Percentiles rank a stretch among this genome's conserved stretches.
These are phyloP conservation scores for Amanita subjunquillea DNA, from an alignment of 768 basidiomycete genomes.

Conservation along the genomic window DNA sequence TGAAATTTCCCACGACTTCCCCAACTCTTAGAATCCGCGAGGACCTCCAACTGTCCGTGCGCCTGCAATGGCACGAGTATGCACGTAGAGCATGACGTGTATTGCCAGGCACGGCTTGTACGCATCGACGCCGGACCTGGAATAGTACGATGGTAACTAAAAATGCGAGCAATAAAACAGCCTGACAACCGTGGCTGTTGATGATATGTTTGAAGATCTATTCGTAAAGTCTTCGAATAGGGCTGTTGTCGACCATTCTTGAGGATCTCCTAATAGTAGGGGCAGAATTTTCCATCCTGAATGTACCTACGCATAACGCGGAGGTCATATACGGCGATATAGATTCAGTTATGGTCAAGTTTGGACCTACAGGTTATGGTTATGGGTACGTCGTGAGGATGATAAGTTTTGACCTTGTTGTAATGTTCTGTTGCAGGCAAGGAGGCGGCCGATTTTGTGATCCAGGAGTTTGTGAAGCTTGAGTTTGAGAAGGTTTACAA, in stretches of 20 bases:
- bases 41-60: no score
- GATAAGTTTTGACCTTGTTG: neutral
- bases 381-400: conserved; percentile 46
- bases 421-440: conserved; percentile 40
- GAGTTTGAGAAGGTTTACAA: conserved; percentile 99
- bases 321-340: conserved; percentile 98
- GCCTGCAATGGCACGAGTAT: no score
- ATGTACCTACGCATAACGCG: conserved; percentile 80
- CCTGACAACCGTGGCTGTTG: no score
- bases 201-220: no score
- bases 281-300: conserved; percentile 72
- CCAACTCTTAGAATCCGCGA: no score
- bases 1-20: neutral
- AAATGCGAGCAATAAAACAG: no score
- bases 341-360: conserved; percentile 98
- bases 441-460: conserved; percentile 89
- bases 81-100: no score
- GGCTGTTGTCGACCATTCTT: conserved; percentile 81
- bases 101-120: no score
- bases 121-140: no score
- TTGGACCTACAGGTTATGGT: conserved; percentile 91
- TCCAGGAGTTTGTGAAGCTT: conserved; percentile 86
- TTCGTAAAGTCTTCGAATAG: conserved; percentile 57
- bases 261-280: conserved; percentile 80
- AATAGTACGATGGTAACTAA: no score